Evolutionary conservation across 352 stramenopile species (phyloP), one percentile per base, ranked within the genome.

Genomic region (Blastocystis sp.): DNA sequence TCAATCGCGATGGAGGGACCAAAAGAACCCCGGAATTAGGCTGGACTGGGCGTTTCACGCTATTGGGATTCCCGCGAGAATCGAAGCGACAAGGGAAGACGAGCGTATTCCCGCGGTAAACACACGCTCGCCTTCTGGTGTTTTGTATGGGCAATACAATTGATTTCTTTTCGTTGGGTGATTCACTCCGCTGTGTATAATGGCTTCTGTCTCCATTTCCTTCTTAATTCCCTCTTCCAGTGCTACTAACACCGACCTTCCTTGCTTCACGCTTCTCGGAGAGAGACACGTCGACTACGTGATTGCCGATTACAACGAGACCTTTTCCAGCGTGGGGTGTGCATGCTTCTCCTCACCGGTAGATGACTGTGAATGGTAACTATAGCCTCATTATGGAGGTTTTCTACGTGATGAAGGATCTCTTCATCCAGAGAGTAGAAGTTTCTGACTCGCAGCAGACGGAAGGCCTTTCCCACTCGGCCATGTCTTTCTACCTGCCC

Each of bases 331-430:
- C 14, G 71, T 81, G 43, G 48, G 54, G n/a, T 11, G 10, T 7
- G 21, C 11, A 24, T 28, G 17, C 24, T 63, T 59, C 3, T 79
- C 38, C 45, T 79, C 17, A 19, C 24, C 19, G 21, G 57, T 81
- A 81, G 71, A 63, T 81, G 43, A 81, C 71, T 63, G 19, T 65
- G 6, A 43, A 81, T 19, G 71, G 45, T n/a, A 68, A 24, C 14
- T 68, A 68, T 65, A 21, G 66, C 24, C 71, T 38, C 19, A 65
- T 81, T 34, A 28, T 81, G 48, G 71, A 81, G 40, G 64, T 81
- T 54, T 81, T 81, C 52, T 81, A 66, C 48, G 71, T 81, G 43
- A 81, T 81, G 71, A 81, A 81, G n/a, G 71, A 81, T 42, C 21
- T 43, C n/a, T 40, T 81, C 17, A 81, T 81, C 43, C 52, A 28